Base-by-base conservation (phyloP, 139 green algal species). In the Spirogloea muscicola region DNA sequence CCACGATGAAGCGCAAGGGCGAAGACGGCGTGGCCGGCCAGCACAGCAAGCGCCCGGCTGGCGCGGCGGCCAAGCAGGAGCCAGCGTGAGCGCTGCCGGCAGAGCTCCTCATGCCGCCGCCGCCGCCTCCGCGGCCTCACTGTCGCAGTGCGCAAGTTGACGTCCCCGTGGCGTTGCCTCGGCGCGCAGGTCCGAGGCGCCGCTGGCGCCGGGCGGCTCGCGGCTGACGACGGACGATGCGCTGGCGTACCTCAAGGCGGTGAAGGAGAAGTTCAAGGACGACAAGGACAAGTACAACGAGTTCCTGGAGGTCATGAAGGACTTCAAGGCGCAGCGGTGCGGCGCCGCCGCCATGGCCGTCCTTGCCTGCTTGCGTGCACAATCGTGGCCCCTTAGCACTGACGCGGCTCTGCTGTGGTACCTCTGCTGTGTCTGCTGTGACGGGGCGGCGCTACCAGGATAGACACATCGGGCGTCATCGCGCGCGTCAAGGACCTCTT, bases 231-330 rank as follows among this genome's bases (percentile, higher is more conserved):
- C 89, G 16, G 80, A 86, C 62, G 90, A 95, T 74, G 90, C 90
- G 0, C 72, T 95, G 25, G 82, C 74, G n/a, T 95, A 95, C 66
- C 77, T 95, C n/a, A 79, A 90, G 6, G 86, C 92, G 25, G 89
- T 95, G 41, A 95, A 95, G 77, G 82, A 83, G 9, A 77, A 82
- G n/a, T 93, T 95, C 57, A 85, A 87, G 16, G 84, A 95, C 67
- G 76, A 89, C 49, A 93, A 91, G 61, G 82, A 89, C 16, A 88
- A 95, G 3, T 96, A 95, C 77, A 87, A 97, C 68, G 92, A 87
- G 4, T 99, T 99, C 68, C 74, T 99, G 72, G 93, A 98, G 52
- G 96, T 98, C 65, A 98, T 98, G 94, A 98, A 98, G 84, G 89
- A 98, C 76, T 98, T 98, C 88, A 98, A 98, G 75, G 86, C 93